Percentiles rank a stretch among this genome's conserved stretches.
Conservation (phyloP, 139 green algal genomes). For the Astrephomene gubernaculifera region DNA sequence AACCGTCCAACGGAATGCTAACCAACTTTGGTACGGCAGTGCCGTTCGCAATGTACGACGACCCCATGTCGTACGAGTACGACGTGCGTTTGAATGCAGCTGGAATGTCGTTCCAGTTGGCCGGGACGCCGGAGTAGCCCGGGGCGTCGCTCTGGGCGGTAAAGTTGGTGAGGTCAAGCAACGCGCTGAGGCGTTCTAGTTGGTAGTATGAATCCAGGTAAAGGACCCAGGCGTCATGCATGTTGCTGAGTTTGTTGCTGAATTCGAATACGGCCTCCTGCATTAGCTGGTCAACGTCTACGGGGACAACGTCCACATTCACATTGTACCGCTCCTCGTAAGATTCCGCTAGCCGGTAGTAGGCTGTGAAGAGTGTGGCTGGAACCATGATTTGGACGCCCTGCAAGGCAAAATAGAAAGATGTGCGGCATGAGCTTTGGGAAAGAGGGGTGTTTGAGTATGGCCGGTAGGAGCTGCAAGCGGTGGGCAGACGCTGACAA, state of each 20-base stretch:
- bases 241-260: not conserved
- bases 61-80: not conserved
- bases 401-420: too few relatives aligned
- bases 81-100: not conserved
- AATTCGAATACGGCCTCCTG: slow-evolving; percentile 13
- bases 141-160: not conserved
- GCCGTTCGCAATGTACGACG: too few relatives aligned
- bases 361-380: not conserved
- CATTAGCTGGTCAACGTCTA: slow-evolving; percentile 29
- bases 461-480: too few relatives aligned
- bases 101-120: not conserved
- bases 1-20: slow-evolving; percentile 14
- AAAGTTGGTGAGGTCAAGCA: slow-evolving; percentile 10
- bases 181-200: not conserved
- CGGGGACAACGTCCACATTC: not conserved
- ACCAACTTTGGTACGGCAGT: not conserved
- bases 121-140: not conserved
- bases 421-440: too few relatives aligned
- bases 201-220: slow-evolving; percentile 23
- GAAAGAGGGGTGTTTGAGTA: too few relatives aligned
- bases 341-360: not conserved
- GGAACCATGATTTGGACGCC: slow-evolving; percentile 14
- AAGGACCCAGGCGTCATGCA: slow-evolving; percentile 24
- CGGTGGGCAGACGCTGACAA: too few relatives aligned
- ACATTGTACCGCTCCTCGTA: not conserved